Evolutionary conservation across 352 stramenopile species (phyloP), one percentile per base, ranked within the genome.

Genomic region (Pythium insidiosum): DNA sequence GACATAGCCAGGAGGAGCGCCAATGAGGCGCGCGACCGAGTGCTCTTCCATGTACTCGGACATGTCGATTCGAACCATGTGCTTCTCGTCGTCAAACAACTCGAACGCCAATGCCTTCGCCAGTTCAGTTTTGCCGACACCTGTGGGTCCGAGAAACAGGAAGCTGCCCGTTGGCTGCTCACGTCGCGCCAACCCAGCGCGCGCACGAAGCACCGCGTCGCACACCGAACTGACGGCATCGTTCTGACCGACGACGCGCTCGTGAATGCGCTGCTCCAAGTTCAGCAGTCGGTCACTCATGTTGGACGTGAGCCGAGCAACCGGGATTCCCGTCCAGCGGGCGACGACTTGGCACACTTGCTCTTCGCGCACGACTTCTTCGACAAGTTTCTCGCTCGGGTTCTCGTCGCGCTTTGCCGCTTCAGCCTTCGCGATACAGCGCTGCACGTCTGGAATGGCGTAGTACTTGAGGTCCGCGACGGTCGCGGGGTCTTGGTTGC

Each of bases 21-120:
- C 96, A 31, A 98, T 92, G 21, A 99, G 58, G 13, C 92, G 55
- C 12, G 82, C 72, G 1, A 98, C 93, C 0, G 84, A 95, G 60
- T 98, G 90, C 47, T 97, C 81, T 64, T 98, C 95, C 75, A 97
- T 98, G 67, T 98, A 99, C 64, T 99, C 95, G 38, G 69, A 95
- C 95, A 98, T 98, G 48, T 99, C 96, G 51, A 98, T 96, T 25
- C 95, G 75, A 19, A 98, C 74, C 62, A 99, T 90, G 56, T 94
- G 68, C 55, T 97, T 95, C 38, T 97, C 90, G 22, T 96, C 81
- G 59, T 98, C 89, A 40, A 98, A 98, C 2, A 98, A 64, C 47
- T 98, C 88, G 38, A 74, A 78, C 34, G 95, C 95, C 19, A 99
- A 58, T 3, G 88, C 89, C 61, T 98, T 98, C 2, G 92, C 88